Conservation (phyloP, 768 basidiomycete genomes). For the Steccherinum ochraceum region DNA sequence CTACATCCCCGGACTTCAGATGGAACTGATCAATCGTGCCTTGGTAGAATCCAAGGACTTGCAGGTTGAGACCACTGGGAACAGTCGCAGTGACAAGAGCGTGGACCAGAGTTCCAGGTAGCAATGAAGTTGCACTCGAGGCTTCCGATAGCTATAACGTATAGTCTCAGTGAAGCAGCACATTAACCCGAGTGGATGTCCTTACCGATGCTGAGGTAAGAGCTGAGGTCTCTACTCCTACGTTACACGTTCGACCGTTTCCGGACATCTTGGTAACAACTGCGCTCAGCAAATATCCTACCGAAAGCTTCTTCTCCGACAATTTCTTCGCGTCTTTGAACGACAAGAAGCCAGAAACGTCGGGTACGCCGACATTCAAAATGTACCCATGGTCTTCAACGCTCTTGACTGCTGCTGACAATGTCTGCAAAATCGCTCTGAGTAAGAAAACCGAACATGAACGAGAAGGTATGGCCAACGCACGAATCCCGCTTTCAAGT, state of each 20-base stretch:
- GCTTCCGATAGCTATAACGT: conserved; percentile 63
- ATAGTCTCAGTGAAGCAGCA: not conserved
- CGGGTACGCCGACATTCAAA: conserved; percentile 75
- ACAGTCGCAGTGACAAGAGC: conserved; percentile 73
- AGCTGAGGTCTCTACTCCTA: conserved; percentile 45
- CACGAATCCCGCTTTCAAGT: conserved; percentile 72
- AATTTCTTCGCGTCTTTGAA: conserved; percentile 61
- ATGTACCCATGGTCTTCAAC: conserved; percentile 94
- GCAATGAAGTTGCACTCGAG: conserved; percentile 68
- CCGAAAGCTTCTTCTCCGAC: conserved; percentile 33
- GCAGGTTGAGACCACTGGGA: conserved; percentile 74
- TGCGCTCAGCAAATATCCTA: conserved; percentile 65
- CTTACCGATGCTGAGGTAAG: conserved; percentile 53
- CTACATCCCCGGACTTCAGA: conserved; percentile 39
- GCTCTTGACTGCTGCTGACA: conserved; percentile 73
- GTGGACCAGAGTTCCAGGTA: conserved; percentile 83
- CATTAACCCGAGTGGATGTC: conserved; percentile 9
- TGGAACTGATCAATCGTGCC: conserved; percentile 86
- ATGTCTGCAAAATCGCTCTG: conserved; percentile 31
- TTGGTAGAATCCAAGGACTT: conserved; percentile 87
- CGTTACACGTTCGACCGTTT: conserved; percentile 75
- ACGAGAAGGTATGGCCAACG: conserved; percentile 28
- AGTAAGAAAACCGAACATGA: too few relatives aligned
- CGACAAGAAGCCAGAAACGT: conserved; percentile 78
- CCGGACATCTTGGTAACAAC: conserved; percentile 62